A percentile compares a stretch with the other conserved stretches of the same genome.
phyloP scores from a whole-genome alignment of 2,329 filamentous ascomycete species.

The Penicillium expansum region DNA sequence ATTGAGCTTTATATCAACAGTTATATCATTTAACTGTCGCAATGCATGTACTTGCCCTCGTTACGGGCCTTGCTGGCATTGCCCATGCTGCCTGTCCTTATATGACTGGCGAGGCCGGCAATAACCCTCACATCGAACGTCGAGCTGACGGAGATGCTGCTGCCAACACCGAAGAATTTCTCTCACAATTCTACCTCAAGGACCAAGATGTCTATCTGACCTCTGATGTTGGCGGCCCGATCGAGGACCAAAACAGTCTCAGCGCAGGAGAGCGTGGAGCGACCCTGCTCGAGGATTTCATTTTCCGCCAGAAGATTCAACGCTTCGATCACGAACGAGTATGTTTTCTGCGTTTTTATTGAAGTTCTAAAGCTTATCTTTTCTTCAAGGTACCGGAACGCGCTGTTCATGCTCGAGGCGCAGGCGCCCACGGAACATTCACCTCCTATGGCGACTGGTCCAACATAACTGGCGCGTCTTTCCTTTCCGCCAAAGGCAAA shows the following conservation, averaged over 20 bases:
- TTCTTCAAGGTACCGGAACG: conserved; percentile 55
- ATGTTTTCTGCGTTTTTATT: conserved; percentile 19
- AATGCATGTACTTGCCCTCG: conserved; percentile 29
- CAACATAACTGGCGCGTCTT: conserved; percentile 67
- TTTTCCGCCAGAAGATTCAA: conserved; percentile 69
- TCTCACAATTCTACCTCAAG: conserved; percentile 49
- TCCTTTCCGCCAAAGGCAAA: conserved; percentile 58
- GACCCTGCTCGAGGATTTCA: conserved; percentile 69
- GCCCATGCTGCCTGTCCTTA: conserved; percentile 43
- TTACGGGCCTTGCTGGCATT: conserved; percentile 33
- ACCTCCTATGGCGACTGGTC: conserved; percentile 64
- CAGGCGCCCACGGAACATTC: conserved; percentile 68
- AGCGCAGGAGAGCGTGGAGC: conserved; percentile 66
- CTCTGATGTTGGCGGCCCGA: conserved; percentile 65
- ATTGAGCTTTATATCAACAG: background rate
- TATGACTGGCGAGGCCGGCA: conserved; percentile 35
- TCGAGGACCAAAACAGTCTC: conserved; percentile 64
- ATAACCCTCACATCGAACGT: conserved; percentile 16
- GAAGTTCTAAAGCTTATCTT: conserved; percentile 1
- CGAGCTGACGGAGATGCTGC: conserved; percentile 29
- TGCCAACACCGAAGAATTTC: conserved; percentile 38
- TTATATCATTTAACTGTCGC: background rate
- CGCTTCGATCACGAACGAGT: conserved; percentile 70
- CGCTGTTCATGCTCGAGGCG: conserved; percentile 68
- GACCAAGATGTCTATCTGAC: conserved; percentile 59